Conservation (phyloP, 768 basidiomycete genomes). For the Cystofilobasidium bisporidii region DNA sequence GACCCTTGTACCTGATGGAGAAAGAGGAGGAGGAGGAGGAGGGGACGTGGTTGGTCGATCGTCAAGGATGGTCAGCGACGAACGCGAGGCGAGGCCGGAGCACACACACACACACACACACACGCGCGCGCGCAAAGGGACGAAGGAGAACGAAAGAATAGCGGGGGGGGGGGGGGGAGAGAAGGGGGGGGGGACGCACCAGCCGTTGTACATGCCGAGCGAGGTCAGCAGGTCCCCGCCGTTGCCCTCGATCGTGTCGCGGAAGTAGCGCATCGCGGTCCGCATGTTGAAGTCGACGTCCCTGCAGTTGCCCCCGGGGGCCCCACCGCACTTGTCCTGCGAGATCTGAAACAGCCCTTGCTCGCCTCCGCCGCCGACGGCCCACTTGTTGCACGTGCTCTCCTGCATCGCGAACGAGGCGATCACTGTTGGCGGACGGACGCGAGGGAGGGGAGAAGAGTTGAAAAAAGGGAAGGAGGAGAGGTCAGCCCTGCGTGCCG, state of each 20-base stretch:
- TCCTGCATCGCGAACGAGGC: slow-evolving; percentile 88
- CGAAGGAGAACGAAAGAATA: no score
- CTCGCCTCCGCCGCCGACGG: slow-evolving; percentile 66
- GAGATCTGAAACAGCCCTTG: slow-evolving; percentile 47
- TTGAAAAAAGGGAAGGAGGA: no score
- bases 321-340: slow-evolving; percentile 33
- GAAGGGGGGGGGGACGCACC: slow-evolving; percentile 20
- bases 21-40: no score
- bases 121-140: no score
- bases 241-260: slow-evolving; percentile 25
- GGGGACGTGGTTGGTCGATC: no score
- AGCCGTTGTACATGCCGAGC: slow-evolving; percentile 54
- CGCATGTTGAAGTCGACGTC: slow-evolving; percentile 42
- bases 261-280: slow-evolving; percentile 47
- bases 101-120: no score
- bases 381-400: slow-evolving; percentile 57
- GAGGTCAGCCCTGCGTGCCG: no score
- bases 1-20: no score
- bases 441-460: not conserved
- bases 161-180: no score
- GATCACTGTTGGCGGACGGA: slow-evolving; percentile 43
- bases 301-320: slow-evolving; percentile 33
- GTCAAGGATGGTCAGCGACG: no score
- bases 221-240: slow-evolving; percentile 40
- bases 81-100: no score